Percentiles rank a stretch among this genome's conserved stretches.
Evolutionary conservation across 2,329 filamentous ascomycete species (phyloP).

Genomic region (Exophiala alcalophila): DNA sequence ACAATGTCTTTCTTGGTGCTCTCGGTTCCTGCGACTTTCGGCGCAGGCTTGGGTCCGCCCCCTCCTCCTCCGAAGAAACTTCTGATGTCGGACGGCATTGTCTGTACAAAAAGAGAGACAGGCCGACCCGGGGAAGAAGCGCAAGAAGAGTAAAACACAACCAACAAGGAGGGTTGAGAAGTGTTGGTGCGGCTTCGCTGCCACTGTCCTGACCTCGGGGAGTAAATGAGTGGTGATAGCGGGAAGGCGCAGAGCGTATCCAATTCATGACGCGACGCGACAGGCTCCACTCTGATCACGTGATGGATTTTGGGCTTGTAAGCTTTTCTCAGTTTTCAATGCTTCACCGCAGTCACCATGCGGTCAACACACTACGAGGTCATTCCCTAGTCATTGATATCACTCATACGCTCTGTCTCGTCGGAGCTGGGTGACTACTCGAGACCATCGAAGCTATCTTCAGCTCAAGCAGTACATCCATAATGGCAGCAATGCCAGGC

Average conservation of each 20-base stretch:
- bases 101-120: not conserved
- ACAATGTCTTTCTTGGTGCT: slow-evolving; percentile 9
- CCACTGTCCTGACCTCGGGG: too few relatives aligned
- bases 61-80: slow-evolving; percentile 79
- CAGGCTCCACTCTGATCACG: too few relatives aligned
- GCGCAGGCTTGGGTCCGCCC: slow-evolving; percentile 40
- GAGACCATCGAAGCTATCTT: too few relatives aligned
- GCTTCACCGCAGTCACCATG: too few relatives aligned
- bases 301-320: too few relatives aligned
- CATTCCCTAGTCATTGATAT: too few relatives aligned
- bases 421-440: too few relatives aligned
- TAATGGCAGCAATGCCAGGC: too few relatives aligned
- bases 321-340: too few relatives aligned
- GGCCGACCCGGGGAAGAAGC: not conserved
- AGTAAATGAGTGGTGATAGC: not conserved
- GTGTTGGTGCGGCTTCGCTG: not conserved
- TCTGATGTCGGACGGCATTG: slow-evolving; percentile 81
- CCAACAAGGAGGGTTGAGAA: not conserved
- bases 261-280: slow-evolving; percentile 5
- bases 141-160: not conserved
- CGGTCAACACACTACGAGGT: too few relatives aligned
- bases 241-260: not conserved
- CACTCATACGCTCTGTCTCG: too few relatives aligned
- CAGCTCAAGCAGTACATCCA: too few relatives aligned
- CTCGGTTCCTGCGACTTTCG: slow-evolving; percentile 4